Evolutionary conservation across 306 rosid genomes (phyloP), one percentile per base, ranked within the genome.

Genomic region (Dryas octopetala): DNA sequence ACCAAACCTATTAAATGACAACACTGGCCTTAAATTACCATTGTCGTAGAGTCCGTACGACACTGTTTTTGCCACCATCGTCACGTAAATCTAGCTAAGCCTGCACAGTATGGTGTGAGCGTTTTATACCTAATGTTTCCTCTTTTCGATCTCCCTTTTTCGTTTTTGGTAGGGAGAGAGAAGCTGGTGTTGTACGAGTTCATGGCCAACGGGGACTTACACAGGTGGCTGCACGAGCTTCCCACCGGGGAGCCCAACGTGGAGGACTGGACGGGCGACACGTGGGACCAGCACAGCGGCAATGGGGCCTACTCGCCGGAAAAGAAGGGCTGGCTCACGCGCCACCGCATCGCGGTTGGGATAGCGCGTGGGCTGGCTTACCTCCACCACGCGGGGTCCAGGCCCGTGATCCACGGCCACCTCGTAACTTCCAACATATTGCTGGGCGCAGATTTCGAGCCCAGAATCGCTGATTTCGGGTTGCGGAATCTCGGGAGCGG

Each of bases 301-400:
- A 8, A 8, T 41, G 89, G 75, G 9, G 80, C 87, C 23, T 68
- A 83, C 0, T 78, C 90, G 0, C 91, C 88, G 0, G 98, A 89
- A 70, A 92, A 85, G 72, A 81, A 88, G 77, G 89, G 85, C 0
- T 95, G 99, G 99, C 79, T 76, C 9, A 86, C 86, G 80, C 98
- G 98, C 75, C 99, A 95, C 88, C 92, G 96, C 41, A 89, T 95
- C 0, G 93, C 99, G 0, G 86, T 95, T 0, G 99, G 99, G 5
- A 85, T 95, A 26, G 99, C 99, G 38, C 93, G 99, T 23, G 98
- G 99, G 0, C 65, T 95, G 15, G 99, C 99, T 0, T 95, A 85
- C 51, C 97, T 95, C 23, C 99, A 95, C 86, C 99, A 95, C 74
- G 98, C 96, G 0, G 92, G 99, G 7, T 89, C 99, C 3, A 89